Evolutionary conservation across 2,329 filamentous ascomycete species (phyloP).

Genomic region (Parafenestella ontariensis): DNA sequence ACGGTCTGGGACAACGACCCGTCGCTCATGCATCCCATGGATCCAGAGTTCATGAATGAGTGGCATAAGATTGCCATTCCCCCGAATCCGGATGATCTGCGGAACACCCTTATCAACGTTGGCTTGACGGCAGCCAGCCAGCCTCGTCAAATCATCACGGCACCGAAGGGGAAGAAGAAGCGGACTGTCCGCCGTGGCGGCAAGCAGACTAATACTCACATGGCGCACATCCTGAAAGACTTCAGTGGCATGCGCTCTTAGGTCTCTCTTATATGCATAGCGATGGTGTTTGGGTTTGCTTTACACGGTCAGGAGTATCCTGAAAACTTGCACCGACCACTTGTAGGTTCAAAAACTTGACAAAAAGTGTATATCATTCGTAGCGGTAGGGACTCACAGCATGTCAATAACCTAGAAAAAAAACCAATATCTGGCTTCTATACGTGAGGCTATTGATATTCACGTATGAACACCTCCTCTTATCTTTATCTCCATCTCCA

Average conservation of each 20-base stretch:
- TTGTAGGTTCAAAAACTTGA: not conserved
- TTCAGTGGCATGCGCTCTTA: slow-evolving; percentile 60
- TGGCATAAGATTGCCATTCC: slow-evolving; percentile 86
- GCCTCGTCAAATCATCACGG: slow-evolving; percentile 68
- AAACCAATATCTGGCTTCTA: not conserved
- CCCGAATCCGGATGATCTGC: slow-evolving; percentile 72
- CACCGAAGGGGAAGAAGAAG: slow-evolving; percentile 72
- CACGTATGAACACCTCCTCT: no score
- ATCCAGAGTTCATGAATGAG: slow-evolving; percentile 81
- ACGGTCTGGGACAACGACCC: slow-evolving; percentile 87
- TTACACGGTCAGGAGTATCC: not conserved
- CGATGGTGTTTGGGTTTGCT: slow-evolving; percentile 35
- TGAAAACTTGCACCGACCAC: not conserved
- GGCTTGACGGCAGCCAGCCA: slow-evolving; percentile 86
- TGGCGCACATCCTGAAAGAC: slow-evolving; percentile 79
- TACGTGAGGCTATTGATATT: no score
- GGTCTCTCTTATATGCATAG: slow-evolving; percentile 33
- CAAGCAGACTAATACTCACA: slow-evolving; percentile 87
- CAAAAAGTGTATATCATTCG: slow-evolving; percentile 1
- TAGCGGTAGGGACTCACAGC: not conserved
- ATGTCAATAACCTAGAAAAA: not conserved
- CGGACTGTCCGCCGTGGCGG: slow-evolving; percentile 76
- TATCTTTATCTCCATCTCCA: not conserved
- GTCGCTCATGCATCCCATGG: slow-evolving; percentile 75
- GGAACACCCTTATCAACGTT: slow-evolving; percentile 75